Base-by-base conservation (phyloP, 768 basidiomycete genomes). In the Boletellus ananiceps region DNA sequence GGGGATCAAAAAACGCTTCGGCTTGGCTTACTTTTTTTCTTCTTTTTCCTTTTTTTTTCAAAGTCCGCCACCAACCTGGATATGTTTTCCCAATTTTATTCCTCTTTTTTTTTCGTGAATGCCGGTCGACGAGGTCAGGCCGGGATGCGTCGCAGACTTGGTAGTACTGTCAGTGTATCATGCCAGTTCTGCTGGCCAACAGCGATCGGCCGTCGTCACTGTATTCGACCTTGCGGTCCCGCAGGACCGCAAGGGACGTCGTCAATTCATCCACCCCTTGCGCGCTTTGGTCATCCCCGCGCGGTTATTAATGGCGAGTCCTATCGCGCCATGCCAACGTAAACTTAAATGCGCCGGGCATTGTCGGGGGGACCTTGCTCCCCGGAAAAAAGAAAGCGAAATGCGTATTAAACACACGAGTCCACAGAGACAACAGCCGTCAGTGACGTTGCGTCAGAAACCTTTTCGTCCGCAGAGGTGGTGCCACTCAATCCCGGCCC, bases 41-140 rank as follows among this genome's bases (percentile, higher is more conserved):
- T 62, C 70, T 63, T 65, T 69, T 69, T 69, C 60, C 50, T 18
- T 60, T 68, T 63, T n/a, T 65, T 68, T 69, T 69, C 46, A 66
- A 67, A 63, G 61, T 69, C 69, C 69, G 65, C 46, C 13, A 33
- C 29, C 34, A 25, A 13, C 27, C 14, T 21, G 19, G 33, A 60
- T 51, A 48, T 63, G 45, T 61, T 47, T 61, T 56, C 42, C 29
- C 29, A 9, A 35, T 50, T 55, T 36, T 52, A 44, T 55, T 40
- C 9, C 33, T 23, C 16, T 39, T 41, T 44, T 49, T 57, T 31
- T 56, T 50, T 51, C 52, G 58, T 66, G 64, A 63, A 67, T 49
- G 54, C 49, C 60, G 59, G 60, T 60, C 51, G 19, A 42, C 27
- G 15, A 36, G 40, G 36, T 27, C 27, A 5, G 4, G 27, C 27